Base-by-base conservation (phyloP, 2,329 filamentous ascomycete genomes). In the Ceratocystis cacaofunesta region DNA sequence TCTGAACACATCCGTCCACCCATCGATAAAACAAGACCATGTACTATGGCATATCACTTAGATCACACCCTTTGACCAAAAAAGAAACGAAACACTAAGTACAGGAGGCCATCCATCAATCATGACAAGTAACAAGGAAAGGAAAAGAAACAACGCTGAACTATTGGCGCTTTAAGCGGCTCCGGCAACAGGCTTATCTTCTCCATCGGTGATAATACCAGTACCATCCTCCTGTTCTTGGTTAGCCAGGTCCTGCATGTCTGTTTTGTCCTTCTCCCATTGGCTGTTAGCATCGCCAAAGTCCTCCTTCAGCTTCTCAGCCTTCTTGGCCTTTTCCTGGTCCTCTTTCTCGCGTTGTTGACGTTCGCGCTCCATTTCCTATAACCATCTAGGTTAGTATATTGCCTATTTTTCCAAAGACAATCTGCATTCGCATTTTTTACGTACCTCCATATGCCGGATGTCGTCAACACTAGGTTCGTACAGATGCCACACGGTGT, bases 401-500 rank as follows among this genome's bases (percentile, higher is more conserved):
- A 55, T 17, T 36, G 5, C n/a, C 3, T n/a, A 19, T 3, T 4
- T 25, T 4, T 3, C 0, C 28, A 19, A 15, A 17, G 52, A 58
- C 32, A 3, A 19, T 19, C 8, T 10, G 7, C 6, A 10, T 58
- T 5, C 17, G n/a, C 28, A 58, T 58, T 8, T 8, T 30, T 12
- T 5, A 60, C 63, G 12, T 75, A 86, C 85, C 78, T 92, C 92
- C 94, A 99, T 99, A 72, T 97, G 94, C 67, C 89, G 86, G 69
- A 97, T 89, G 72, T 99, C 94, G 72, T 99, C 94, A 17, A 96
- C 89, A 71, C 90, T 96, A n/a, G 94, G 94, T 76, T 99, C 94
- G 78, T 99, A 99, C 72, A 99, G 80, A 85, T 99, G 94, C 94
- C 94, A 99, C 69, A 99, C 96, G 0, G 91, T 96, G 75, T 99